Conservation (phyloP, 1,139 yeast species). For the Blastobotrys ciferrii region DNA sequence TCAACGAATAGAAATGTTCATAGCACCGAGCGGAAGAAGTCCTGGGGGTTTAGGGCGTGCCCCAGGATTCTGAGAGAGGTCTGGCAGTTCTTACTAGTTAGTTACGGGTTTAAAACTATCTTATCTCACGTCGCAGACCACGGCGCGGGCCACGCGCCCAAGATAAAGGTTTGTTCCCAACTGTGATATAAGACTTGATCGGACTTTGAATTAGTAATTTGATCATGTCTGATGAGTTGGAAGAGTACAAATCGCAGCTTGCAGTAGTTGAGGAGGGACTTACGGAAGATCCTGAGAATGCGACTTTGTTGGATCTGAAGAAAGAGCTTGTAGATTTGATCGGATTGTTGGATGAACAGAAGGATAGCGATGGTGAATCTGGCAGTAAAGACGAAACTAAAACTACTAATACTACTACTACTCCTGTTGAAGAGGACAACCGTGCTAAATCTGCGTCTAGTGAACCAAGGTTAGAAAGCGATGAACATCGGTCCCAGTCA, state of each 20-base stretch:
- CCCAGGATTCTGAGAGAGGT: too few species aligned
- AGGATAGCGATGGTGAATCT: not conserved
- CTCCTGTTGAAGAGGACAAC: not conserved
- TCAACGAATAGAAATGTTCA: too few species aligned
- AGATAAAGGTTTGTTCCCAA: too few species aligned
- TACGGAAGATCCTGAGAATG: slow-evolving; percentile 34
- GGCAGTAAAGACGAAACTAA: slow-evolving; percentile 3
- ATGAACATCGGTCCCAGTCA: not conserved
- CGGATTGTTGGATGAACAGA: slow-evolving; percentile 28
- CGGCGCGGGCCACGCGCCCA: not conserved
- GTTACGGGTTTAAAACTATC: too few species aligned
- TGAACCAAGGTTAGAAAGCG: not conserved
- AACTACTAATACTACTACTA: not conserved
- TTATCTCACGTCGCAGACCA: not conserved
- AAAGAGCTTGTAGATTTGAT: slow-evolving; percentile 37
- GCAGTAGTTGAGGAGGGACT: slow-evolving; percentile 34
- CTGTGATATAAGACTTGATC: too few species aligned
- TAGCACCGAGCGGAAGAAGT: too few species aligned
- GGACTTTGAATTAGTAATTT: too few species aligned
- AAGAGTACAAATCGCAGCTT: slow-evolving; percentile 37
- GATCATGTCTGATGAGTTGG: slow-evolving; percentile 33
- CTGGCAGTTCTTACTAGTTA: too few species aligned
- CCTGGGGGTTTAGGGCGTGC: too few species aligned
- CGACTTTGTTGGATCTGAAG: slow-evolving; percentile 32
- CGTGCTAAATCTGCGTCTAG: slow-evolving; percentile 7